Evolutionary conservation across 352 stramenopile genomes (phyloP).

Genomic region (Lagenidium sp.): DNA sequence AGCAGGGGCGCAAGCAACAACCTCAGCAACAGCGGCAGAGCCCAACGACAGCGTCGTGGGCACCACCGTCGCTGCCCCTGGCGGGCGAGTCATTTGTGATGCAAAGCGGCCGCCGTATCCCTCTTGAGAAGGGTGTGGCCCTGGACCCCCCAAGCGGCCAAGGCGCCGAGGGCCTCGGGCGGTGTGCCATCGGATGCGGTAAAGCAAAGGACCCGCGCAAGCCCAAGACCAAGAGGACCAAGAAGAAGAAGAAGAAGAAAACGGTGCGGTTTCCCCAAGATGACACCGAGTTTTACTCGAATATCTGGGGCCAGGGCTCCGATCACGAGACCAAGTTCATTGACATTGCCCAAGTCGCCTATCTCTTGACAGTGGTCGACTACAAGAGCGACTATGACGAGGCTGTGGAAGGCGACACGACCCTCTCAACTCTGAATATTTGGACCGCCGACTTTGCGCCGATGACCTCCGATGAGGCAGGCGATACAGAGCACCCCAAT

Average conservation of each 20-base stretch:
- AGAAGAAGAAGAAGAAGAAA: constrained; percentile 31
- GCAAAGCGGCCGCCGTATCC: constrained; percentile 26
- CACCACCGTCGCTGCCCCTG: background rate
- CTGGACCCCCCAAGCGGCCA: constrained; percentile 4
- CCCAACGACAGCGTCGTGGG: too few relatives aligned
- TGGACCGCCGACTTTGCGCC: constrained; percentile 26
- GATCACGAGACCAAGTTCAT: constrained; percentile 28
- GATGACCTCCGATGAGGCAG: background rate
- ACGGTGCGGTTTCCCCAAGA: constrained; percentile 26
- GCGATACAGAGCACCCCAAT: background rate
- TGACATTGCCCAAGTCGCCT: constrained; percentile 66
- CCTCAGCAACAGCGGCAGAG: too few relatives aligned
- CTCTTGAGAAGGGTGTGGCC: constrained; percentile 46
- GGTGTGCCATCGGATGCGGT: too few relatives aligned
- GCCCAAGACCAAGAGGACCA: constrained; percentile 17
- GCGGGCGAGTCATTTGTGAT: constrained; percentile 3
- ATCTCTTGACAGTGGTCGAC: constrained; percentile 56
- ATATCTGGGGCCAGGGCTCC: constrained; percentile 42
- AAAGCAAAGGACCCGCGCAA: too few relatives aligned
- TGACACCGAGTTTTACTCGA: constrained; percentile 74
- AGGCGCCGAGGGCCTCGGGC: too few relatives aligned
- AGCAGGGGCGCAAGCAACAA: too few relatives aligned
- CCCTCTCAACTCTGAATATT: too few relatives aligned
- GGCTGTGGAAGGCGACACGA: background rate
- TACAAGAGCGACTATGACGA: constrained; percentile 59